These are phyloP conservation scores for Backusella mclennaniae DNA, from an alignment of 192 early-diverging fungal genomes.

Conservation along the genomic window DNA sequence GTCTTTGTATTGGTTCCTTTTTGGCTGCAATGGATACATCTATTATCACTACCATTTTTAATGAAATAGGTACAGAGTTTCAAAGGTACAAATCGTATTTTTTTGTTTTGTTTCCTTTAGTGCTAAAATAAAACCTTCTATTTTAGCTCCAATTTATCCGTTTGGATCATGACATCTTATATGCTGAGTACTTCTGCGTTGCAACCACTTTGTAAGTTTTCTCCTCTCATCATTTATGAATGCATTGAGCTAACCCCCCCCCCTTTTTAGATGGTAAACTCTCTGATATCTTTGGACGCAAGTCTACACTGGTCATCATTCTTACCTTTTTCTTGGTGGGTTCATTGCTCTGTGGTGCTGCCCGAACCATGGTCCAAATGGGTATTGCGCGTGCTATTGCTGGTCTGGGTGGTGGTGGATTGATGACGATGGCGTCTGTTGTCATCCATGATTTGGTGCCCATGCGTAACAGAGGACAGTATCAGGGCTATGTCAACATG, in stretches of 20 bases:
- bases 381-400: slow-evolving; percentile 25
- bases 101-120: not conserved
- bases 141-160: slow-evolving; percentile 24
- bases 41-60: slow-evolving; percentile 32
- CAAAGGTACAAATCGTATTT: slow-evolving; percentile 12
- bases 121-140: not conserved
- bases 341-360: slow-evolving; percentile 49
- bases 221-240: not conserved
- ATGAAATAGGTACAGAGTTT: slow-evolving; percentile 35
- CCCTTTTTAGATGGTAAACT: slow-evolving; percentile 66
- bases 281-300: slow-evolving; percentile 81
- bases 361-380: slow-evolving; percentile 41
- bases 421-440: slow-evolving; percentile 55
- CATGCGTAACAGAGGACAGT: slow-evolving; percentile 64
- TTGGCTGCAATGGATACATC: slow-evolving; percentile 30
- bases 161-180: slow-evolving; percentile 33
- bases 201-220: slow-evolving; percentile 30
- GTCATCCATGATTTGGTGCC: slow-evolving; percentile 72
- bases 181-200: slow-evolving; percentile 30
- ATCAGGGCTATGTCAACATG: slow-evolving; percentile 39
- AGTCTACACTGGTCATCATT: slow-evolving; percentile 69
- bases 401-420: slow-evolving; percentile 70
- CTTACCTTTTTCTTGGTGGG: slow-evolving; percentile 79
- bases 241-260: no score
- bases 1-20: slow-evolving; percentile 26